Conservation (phyloP, 371 early-diverging fungal species). For the Mucor plumbeus region DNA sequence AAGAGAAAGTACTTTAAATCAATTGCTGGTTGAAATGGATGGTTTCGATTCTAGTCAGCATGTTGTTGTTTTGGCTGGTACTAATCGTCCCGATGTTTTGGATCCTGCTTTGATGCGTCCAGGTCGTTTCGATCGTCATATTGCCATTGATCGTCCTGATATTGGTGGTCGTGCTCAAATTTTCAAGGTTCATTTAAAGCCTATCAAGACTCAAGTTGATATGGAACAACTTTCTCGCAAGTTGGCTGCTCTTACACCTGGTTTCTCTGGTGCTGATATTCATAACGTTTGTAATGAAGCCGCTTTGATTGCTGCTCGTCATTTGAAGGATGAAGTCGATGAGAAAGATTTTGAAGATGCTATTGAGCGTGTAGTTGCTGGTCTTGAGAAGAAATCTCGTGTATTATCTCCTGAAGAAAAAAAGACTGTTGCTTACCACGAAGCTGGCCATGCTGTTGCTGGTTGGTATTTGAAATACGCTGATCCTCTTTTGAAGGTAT, state of each 20-base stretch:
- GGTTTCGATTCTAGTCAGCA: constrained; percentile 93
- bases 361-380: constrained; percentile 98
- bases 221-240: constrained; percentile 76
- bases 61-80: constrained; percentile 93
- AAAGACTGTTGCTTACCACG: constrained; percentile 98
- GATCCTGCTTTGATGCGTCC: constrained; percentile 95
- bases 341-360: constrained; percentile 95
- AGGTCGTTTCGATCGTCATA: constrained; percentile 99
- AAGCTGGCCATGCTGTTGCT: constrained; percentile 98
- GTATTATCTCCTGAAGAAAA: constrained; percentile 97
- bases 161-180: constrained; percentile 95
- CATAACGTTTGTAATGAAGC: constrained; percentile 99
- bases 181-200: constrained; percentile 94
- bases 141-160: constrained; percentile 95
- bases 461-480: constrained; percentile 98
- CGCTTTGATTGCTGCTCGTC: constrained; percentile 97
- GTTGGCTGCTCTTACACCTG: constrained; percentile 88
- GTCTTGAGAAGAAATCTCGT: constrained; percentile 95
- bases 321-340: constrained; percentile 75
- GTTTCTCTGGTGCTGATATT: constrained; percentile 98
- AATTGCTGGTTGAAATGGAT: constrained; percentile 99
- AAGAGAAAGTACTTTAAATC: constrained; percentile 96
- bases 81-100: constrained; percentile 91
- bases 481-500: constrained; percentile 96
- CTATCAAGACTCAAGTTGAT: constrained; percentile 90